Conservation (phyloP, 768 basidiomycete genomes). For the Boletus rubescentipes region DNA sequence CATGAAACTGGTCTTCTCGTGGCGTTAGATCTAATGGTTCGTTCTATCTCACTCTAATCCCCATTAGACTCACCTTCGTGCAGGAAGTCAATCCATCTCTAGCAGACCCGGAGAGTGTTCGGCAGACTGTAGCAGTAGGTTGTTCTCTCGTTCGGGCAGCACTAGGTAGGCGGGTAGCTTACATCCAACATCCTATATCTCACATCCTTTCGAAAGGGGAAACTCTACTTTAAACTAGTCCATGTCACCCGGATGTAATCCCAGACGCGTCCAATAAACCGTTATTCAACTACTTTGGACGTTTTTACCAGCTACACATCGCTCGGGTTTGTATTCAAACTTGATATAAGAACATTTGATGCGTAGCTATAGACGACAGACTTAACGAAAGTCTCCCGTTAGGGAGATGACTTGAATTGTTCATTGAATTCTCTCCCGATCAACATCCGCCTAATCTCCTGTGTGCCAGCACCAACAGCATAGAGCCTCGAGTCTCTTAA, state of each 20-base stretch:
- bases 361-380: not conserved
- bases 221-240: constrained; percentile 28
- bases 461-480: constrained; percentile 94
- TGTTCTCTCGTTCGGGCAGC: constrained; percentile 84
- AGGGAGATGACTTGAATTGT: constrained; percentile 40
- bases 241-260: not conserved
- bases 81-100: constrained; percentile 98
- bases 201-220: constrained; percentile 27
- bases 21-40: constrained; percentile 90
- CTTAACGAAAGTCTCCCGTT: not conserved
- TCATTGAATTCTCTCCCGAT: constrained; percentile 93
- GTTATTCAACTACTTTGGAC: not conserved
- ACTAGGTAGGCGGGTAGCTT: constrained; percentile 53
- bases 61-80: constrained; percentile 11
- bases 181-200: constrained; percentile 1
- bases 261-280: constrained; percentile 1
- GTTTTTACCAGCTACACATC: not conserved
- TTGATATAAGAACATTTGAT: too few relatives aligned
- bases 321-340: not conserved
- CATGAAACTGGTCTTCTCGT: constrained; percentile 92
- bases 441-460: constrained; percentile 92
- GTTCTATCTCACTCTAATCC: constrained; percentile 19
- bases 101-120: constrained; percentile 66
- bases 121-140: constrained; percentile 88
- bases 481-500: constrained; percentile 87